phyloP scores from a whole-genome alignment of 1,284 basidiomycete genomes.

The Naganishia cerealis region DNA sequence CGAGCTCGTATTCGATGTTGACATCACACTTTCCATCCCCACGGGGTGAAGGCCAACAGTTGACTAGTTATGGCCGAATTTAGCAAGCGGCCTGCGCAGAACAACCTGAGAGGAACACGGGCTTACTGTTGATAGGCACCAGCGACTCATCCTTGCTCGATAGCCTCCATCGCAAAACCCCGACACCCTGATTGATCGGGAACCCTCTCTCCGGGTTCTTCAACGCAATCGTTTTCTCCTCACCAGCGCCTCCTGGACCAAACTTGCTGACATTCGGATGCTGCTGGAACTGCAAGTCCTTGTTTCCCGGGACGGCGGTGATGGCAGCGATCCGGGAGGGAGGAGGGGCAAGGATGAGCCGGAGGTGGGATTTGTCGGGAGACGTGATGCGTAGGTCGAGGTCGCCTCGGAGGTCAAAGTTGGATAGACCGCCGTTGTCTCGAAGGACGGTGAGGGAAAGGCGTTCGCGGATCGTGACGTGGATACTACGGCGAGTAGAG shows the following conservation, averaged over 20 bases:
- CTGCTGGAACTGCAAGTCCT: constrained; percentile 82
- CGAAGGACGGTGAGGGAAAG: constrained; percentile 77
- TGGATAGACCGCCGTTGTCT: constrained; percentile 79
- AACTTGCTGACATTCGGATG: constrained; percentile 94
- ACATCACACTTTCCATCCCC: constrained; percentile 88
- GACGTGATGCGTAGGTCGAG: constrained; percentile 87
- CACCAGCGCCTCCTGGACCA: constrained; percentile 56
- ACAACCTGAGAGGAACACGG: not conserved
- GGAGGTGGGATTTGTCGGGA: constrained; percentile 71
- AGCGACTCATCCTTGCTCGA: constrained; percentile 85
- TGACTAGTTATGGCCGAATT: constrained; percentile 61
- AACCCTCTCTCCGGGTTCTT: constrained; percentile 81
- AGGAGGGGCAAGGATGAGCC: constrained; percentile 64
- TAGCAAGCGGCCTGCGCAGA: not conserved
- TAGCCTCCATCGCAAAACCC: constrained; percentile 91
- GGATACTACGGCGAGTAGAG: constrained; percentile 62
- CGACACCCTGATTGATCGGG: constrained; percentile 80
- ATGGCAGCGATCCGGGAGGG: constrained; percentile 45
- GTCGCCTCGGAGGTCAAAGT: constrained; percentile 88
- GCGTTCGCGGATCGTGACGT: constrained; percentile 80
- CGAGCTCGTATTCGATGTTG: constrained; percentile 94
- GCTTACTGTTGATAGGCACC: constrained; percentile 83
- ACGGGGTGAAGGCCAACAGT: constrained; percentile 90
- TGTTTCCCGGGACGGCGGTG: constrained; percentile 64
- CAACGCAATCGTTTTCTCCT: constrained; percentile 71